Base-by-base conservation (phyloP, 805 yeast genomes). In the Wickerhamiella hasegawae region DNA sequence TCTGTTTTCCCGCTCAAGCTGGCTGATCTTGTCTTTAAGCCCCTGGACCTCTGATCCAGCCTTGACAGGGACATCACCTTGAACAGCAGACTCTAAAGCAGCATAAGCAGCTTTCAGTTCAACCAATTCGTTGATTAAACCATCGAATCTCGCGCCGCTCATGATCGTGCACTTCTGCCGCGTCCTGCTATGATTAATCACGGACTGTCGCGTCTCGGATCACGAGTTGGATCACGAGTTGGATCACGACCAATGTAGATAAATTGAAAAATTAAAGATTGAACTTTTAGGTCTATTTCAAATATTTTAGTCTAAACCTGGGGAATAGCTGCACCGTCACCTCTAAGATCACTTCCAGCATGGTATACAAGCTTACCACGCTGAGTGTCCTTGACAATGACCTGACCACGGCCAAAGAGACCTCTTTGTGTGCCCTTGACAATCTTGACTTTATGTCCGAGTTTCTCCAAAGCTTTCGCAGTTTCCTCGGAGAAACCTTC, bases 251-350 rank as follows among this genome's bases (percentile, higher is more conserved):
- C n/a, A n/a, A n/a, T n/a, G n/a, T n/a, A n/a, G n/a, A n/a, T n/a
- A n/a, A n/a, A n/a, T n/a, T n/a, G n/a, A n/a, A n/a, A n/a, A n/a
- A n/a, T n/a, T n/a, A n/a, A n/a, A n/a, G n/a, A n/a, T n/a, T n/a
- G n/a, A n/a, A n/a, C n/a, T n/a, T n/a, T n/a, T n/a, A n/a, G n/a
- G n/a, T n/a, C n/a, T n/a, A n/a, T n/a, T n/a, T n/a, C n/a, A n/a
- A n/a, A n/a, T n/a, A n/a, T n/a, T n/a, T n/a, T n/a, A 18, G 11
- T 4, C 21, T 46, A 65, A 15, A 65, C 38, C 37, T 62, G 57
- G 4, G 82, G 73, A 12, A 68, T 68, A 9, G 87, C 75, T 2
- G 78, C 77, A 5, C 92, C 92, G 52, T 80, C 93, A n/a, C 85
- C 92, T 35, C 93, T 63, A n/a, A 63, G 66, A 45, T 80, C 93